Base-by-base conservation (phyloP, 805 yeast species). In the Ogataea sp. region DNA sequence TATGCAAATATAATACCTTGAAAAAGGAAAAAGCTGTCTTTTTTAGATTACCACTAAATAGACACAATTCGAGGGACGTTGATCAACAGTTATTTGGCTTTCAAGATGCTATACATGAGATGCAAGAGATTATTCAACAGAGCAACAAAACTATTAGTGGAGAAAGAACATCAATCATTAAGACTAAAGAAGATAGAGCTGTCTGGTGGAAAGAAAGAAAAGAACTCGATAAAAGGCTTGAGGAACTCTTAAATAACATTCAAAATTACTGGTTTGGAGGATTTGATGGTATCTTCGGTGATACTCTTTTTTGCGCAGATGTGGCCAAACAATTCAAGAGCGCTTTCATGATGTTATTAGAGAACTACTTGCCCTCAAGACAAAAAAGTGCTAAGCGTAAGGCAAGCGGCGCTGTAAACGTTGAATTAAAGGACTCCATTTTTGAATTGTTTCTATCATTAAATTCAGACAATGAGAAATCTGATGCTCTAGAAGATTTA, bases 171-270 rank as follows among this genome's bases (percentile, higher is more conserved):
- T 63, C 74, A 0, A 52, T 50, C 1, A 73, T 83, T 2, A 63
- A 53, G 3, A 69, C 86, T 0, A 67, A 71, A 34, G 80, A 77
- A 32, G 82, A 79, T 24, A 67, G 87, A 37, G 70, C 68, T 34
- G 46, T 62, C 7, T 90, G 97, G 96, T 93, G 97, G 95, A 67
- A 68, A 31, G 62, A 64, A 23, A 63, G 97, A 36, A 75, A 73
- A 40, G 59, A 57, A 0, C 61, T 88, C 15, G 96, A 90, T 55
- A 55, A 63, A 9, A 58, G 70, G 35, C 52, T 90, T 38, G 56
- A 69, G 30, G 57, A 56, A 2, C 56, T 88, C n/a, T 53, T 90
- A n/a, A 49, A 55, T 1, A 64, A 64, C 25, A 70, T 85, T 8
- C 90, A 86, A 39, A 55, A 56, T 18, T 61, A 64, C 40, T 85